These are phyloP conservation scores for Craterostigma plantagineum DNA, from an alignment of 257 asterid genomes.

Conservation along the genomic window DNA sequence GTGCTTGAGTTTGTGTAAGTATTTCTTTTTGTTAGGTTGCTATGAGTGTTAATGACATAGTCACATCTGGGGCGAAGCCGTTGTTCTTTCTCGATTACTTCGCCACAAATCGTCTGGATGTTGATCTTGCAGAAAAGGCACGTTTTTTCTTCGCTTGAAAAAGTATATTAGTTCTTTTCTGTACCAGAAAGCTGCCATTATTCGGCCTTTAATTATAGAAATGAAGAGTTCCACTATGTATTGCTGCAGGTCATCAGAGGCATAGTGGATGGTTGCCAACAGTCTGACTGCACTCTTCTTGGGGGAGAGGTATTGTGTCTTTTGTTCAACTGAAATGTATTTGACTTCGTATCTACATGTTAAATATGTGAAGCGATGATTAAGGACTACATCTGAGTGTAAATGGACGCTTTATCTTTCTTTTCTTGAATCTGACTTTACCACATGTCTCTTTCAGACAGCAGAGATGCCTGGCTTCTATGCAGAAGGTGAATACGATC, in stretches of 20 bases:
- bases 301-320: constrained; percentile 78
- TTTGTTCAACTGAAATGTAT: not conserved
- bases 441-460: constrained; percentile 46
- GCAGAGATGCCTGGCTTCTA: constrained; percentile 98
- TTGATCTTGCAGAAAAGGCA: constrained; percentile 96
- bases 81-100: constrained; percentile 91
- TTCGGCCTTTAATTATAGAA: too few relatives aligned
- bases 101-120: constrained; percentile 83
- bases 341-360: not conserved
- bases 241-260: constrained; percentile 77
- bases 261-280: constrained; percentile 82
- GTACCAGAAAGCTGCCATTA: too few relatives aligned
- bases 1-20: too few relatives aligned
- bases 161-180: too few relatives aligned
- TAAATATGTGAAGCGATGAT: too few relatives aligned
- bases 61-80: constrained; percentile 98
- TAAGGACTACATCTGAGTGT: too few relatives aligned
- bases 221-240: not conserved
- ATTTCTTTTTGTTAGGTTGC: constrained; percentile 55
- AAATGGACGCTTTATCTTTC: too few relatives aligned
- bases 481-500: constrained; percentile 83
- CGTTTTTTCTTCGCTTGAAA: too few relatives aligned
- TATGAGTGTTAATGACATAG: constrained; percentile 92
- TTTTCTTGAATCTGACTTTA: not conserved
- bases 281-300: constrained; percentile 72